Percentiles rank a stretch among this genome's conserved stretches.
Conservation (phyloP, 2,329 filamentous ascomycete species). For the Herpotrichia juniperi region DNA sequence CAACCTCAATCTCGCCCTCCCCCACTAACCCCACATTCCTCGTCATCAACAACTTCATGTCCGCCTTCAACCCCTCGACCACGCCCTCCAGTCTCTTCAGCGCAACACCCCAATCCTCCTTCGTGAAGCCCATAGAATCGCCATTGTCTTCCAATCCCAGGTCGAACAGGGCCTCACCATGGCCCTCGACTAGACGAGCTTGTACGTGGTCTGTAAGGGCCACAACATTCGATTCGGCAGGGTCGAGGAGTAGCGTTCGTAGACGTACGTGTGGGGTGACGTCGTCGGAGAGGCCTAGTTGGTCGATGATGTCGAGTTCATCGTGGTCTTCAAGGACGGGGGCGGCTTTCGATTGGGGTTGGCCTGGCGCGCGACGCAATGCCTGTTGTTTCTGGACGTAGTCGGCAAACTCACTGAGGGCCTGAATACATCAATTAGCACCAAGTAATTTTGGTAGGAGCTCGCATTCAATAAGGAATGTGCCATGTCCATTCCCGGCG, state of each 20-base stretch:
- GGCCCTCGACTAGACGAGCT: slow-evolving; percentile 77
- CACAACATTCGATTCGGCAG: slow-evolving; percentile 63
- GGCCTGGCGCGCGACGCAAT: slow-evolving; percentile 58
- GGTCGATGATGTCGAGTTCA: slow-evolving; percentile 89
- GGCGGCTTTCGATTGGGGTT: slow-evolving; percentile 27
- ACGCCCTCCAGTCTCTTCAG: slow-evolving; percentile 69
- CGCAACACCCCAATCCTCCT: slow-evolving; percentile 77
- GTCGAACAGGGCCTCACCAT: slow-evolving; percentile 90
- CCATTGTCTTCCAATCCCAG: slow-evolving; percentile 89
- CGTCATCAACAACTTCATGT: slow-evolving; percentile 85
- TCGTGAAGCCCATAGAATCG: slow-evolving; percentile 78
- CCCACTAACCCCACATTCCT: slow-evolving; percentile 84
- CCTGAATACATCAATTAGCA: slow-evolving; percentile 51
- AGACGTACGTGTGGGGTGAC: slow-evolving; percentile 68
- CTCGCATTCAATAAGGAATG: no score
- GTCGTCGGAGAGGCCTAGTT: slow-evolving; percentile 73
- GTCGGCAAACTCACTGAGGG: slow-evolving; percentile 94
- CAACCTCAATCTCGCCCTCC: slow-evolving; percentile 70
- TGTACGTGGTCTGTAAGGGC: slow-evolving; percentile 71
- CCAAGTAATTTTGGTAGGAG: no score
- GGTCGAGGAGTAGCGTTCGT: slow-evolving; percentile 73
- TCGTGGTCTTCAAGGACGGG: slow-evolving; percentile 71
- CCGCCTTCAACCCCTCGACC: slow-evolving; percentile 69
- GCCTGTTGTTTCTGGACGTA: slow-evolving; percentile 96
- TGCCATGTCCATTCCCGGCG: no score